These are phyloP conservation scores for Wickerhamiella allomyrinae DNA, from an alignment of 805 yeast species.

Conservation along the genomic window DNA sequence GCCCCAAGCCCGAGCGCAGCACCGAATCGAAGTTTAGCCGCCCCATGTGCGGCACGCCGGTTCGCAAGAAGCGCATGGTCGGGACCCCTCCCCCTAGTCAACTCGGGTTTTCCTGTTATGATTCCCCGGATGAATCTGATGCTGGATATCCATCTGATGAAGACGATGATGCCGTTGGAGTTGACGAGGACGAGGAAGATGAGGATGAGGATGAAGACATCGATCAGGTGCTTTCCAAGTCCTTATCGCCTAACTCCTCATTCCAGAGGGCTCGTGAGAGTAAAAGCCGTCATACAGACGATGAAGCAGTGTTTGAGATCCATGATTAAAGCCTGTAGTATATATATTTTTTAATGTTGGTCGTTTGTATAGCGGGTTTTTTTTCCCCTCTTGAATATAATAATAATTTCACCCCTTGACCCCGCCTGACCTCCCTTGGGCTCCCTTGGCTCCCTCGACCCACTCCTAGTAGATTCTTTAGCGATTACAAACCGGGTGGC, in stretches of 20 bases:
- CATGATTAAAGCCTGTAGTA: neutral
- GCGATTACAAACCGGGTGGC: too few relatives aligned
- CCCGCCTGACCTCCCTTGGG: too few relatives aligned
- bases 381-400: too few relatives aligned
- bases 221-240: too few relatives aligned
- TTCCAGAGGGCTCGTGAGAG: neutral
- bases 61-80: neutral
- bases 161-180: neutral
- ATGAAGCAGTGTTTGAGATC: neutral
- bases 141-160: neutral
- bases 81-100: neutral
- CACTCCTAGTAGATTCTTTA: too few relatives aligned
- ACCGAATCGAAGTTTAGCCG: neutral
- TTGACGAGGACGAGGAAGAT: neutral
- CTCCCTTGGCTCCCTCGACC: too few relatives aligned
- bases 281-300: neutral
- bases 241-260: neutral
- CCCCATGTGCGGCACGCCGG: neutral
- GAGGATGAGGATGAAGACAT: neutral
- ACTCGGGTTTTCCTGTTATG: neutral
- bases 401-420: too few relatives aligned
- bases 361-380: too few relatives aligned
- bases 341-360: too few relatives aligned
- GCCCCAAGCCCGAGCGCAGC: constrained; percentile 2
- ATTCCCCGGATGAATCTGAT: neutral